Conservation (phyloP, 305 asterid genomes). For the Fraxinus paxiana region DNA sequence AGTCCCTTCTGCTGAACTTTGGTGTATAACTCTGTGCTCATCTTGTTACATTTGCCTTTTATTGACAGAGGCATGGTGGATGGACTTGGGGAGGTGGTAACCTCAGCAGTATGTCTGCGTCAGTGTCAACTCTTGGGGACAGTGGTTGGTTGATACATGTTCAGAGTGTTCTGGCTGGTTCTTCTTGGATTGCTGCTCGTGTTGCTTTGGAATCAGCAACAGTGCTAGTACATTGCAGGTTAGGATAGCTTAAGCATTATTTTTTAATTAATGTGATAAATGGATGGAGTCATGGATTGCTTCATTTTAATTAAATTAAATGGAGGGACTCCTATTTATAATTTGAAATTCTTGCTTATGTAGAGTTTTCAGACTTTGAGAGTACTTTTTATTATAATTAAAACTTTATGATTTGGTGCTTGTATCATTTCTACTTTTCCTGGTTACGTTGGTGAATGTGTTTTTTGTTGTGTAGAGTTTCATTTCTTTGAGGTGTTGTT, state of each 20-base stretch:
- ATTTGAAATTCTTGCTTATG: neutral
- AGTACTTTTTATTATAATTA: neutral
- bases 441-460: neutral
- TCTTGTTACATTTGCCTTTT: slow-evolving; percentile 19
- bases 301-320: slow-evolving; percentile 2
- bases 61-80: slow-evolving; percentile 86
- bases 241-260: slow-evolving; percentile 23
- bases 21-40: slow-evolving; percentile 1
- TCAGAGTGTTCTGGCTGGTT: slow-evolving; percentile 92
- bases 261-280: slow-evolving; percentile 1
- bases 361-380: neutral
- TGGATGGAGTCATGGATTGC: neutral
- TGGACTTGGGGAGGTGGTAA: slow-evolving; percentile 99
- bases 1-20: slow-evolving; percentile 11
- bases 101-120: slow-evolving; percentile 99
- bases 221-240: slow-evolving; percentile 99
- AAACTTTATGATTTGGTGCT: slow-evolving; percentile 4
- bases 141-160: slow-evolving; percentile 97
- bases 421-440: neutral
- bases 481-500: neutral
- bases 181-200: slow-evolving; percentile 99
- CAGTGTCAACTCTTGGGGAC: slow-evolving; percentile 94
- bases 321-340: neutral
- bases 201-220: slow-evolving; percentile 93
- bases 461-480: neutral